Percentiles rank a stretch among this genome's conserved stretches.
phyloP scores from a whole-genome alignment of 2,329 filamentous ascomycete species.

The Gaeumannomyces tritici region DNA sequence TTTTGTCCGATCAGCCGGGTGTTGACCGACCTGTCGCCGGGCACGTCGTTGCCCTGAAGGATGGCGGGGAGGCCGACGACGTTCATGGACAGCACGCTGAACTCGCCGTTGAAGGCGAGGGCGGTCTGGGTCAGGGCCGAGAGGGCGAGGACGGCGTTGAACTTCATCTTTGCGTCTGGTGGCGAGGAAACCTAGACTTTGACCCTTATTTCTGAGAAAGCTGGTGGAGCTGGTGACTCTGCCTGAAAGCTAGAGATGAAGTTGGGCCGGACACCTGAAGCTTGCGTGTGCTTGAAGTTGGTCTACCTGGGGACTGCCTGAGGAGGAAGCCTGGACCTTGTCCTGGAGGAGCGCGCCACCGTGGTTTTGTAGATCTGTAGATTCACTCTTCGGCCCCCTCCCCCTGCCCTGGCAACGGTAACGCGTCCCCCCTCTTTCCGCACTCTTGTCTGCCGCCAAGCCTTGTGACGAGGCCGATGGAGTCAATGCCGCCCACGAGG shows the following conservation, averaged over 20 bases:
- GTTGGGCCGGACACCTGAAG: background rate
- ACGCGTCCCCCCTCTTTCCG: background rate
- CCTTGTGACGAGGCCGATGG: too few relatives aligned
- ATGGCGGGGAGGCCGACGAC: slow-evolving; percentile 49
- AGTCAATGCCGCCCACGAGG: background rate
- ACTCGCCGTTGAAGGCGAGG: slow-evolving; percentile 19
- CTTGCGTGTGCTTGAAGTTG: background rate
- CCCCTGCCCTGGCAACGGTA: too few relatives aligned
- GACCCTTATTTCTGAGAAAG: too few relatives aligned
- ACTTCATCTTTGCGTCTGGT: slow-evolving; percentile 1
- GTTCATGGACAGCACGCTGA: slow-evolving; percentile 47
- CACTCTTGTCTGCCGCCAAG: background rate
- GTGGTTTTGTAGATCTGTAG: background rate
- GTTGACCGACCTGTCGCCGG: slow-evolving; percentile 52
- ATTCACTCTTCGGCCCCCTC: too few relatives aligned
- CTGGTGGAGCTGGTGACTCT: background rate
- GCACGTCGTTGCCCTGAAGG: slow-evolving; percentile 49
- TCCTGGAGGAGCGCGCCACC: background rate
- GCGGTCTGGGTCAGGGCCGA: background rate
- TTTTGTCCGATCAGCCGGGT: slow-evolving; percentile 43
- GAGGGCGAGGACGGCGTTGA: slow-evolving; percentile 1
- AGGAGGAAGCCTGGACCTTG: background rate
- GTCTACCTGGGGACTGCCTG: background rate
- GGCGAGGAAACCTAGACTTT: background rate
- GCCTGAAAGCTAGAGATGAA: background rate